Evolutionary conservation across 192 early-diverging fungal genomes (phyloP).

Genomic region (Jimgerdemannia flammicorona): DNA sequence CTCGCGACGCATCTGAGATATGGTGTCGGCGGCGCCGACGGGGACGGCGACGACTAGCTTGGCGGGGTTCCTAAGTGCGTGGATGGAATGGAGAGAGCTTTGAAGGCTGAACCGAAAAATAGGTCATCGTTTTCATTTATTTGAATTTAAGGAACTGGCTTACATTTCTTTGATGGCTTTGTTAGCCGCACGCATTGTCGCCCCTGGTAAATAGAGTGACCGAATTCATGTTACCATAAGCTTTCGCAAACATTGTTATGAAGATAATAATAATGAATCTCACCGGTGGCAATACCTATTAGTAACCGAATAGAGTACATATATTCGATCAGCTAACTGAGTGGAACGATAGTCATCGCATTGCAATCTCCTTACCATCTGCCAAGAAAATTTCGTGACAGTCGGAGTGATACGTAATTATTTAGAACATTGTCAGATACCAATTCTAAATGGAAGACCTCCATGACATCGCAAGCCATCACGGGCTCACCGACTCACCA

Average conservation of each 20-base stretch:
- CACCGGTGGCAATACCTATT: neutral
- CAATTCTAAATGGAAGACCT: neutral
- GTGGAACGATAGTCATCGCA: neutral
- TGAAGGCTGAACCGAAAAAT: neutral
- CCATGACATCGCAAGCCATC: neutral
- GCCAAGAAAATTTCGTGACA: no score
- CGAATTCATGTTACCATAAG: neutral
- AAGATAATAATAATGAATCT: neutral
- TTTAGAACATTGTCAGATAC: no score
- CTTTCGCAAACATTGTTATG: no score
- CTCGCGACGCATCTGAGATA: constrained; percentile 2
- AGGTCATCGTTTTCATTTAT: no score
- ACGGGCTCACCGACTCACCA: neutral
- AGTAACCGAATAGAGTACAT: no score
- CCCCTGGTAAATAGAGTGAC: constrained; percentile 3
- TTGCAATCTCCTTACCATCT: neutral
- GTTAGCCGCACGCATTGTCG: constrained; percentile 13
- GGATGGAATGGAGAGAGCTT: neutral
- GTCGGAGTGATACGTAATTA: no score
- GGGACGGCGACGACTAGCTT: constrained; percentile 15
- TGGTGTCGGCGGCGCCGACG: constrained; percentile 12
- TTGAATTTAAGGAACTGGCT: neutral
- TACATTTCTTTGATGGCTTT: constrained; percentile 8
- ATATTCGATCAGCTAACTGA: no score
- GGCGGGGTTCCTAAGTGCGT: constrained; percentile 4